Base-by-base conservation (phyloP, 805 yeast species). In the Huiozyma naganishii region DNA sequence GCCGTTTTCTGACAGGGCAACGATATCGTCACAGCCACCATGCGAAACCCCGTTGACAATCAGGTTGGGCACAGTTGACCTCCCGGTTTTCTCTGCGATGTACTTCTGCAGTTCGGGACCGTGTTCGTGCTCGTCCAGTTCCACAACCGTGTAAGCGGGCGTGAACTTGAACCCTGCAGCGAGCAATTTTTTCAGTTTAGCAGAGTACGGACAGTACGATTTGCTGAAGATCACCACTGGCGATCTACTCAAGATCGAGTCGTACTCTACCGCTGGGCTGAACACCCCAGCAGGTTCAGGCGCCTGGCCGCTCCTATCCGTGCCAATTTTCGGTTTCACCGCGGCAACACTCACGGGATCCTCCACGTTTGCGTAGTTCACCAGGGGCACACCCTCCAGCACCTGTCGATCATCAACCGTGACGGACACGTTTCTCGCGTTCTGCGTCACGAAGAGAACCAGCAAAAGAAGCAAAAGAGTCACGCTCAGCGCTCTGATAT, bases 21-120 rank as follows among this genome's bases (percentile, higher is more conserved):
- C 68, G 60, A 92, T 76, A 44, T 89, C 97, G 61, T 87, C 96
- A 36, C 77, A 77, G 3, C 98, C 98, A 35, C 98, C 98, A 51
- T 83, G 73, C 40, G 90, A 80, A 27, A 73, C 61, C 7, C 83
- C 82, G 44, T 79, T 82, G 43, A 90, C 74, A 43, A 86, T 70
- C 17, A 92, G 74, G 58, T 92, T 92, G 27, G 98, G 98, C 10
- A 92, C 98, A 0, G 97, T 90, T 29, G 66, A 66, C 52, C 96
- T 77, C 6, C 92, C 94, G 5, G 95, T 77, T 45, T 72, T 62
- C 41, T 71, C 68, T 12, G 72, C 81, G 42, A 92, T 71, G 61
- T 82, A 81, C 12, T 69, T 74, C 64, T 89, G 97, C 47, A 92
- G 70, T 48, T 74, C 82, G 3, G 66, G 61, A 1, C 97, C 97